Conservation (phyloP, 345 rosid species). For the Leavenworthia alabamica region DNA sequence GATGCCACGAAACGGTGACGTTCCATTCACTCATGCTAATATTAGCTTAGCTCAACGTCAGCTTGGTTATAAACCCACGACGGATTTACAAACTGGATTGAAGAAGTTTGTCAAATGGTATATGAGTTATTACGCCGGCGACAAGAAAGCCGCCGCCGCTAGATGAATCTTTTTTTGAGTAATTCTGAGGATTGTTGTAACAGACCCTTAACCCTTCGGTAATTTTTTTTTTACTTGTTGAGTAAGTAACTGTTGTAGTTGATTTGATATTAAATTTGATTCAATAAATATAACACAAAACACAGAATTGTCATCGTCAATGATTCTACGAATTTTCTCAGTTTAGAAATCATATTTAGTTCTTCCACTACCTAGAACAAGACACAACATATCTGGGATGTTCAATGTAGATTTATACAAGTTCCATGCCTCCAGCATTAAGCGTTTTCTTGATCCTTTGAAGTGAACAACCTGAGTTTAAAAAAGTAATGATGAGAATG, state of each 20-base stretch:
- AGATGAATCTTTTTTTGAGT: conserved; percentile 20
- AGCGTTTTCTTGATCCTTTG: conserved; percentile 91
- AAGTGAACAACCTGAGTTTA: conserved; percentile 72
- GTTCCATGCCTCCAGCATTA: conserved; percentile 97
- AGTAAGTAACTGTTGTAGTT: background rate
- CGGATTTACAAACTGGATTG: conserved; percentile 77
- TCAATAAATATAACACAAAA: background rate
- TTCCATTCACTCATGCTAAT: conserved; percentile 86
- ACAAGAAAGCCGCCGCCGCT: conserved; percentile 54
- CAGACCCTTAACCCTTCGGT: background rate
- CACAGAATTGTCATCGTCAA: background rate
- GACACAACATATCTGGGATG: conserved; percentile 75
- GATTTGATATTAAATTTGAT: background rate
- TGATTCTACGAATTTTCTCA: background rate
- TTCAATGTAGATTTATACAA: conserved; percentile 43
- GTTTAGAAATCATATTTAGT: conserved; percentile 77
- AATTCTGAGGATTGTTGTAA: background rate
- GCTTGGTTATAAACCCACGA: conserved; percentile 79
- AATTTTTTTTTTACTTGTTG: background rate
- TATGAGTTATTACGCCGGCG: conserved; percentile 54
- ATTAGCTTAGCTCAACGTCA: conserved; percentile 73
- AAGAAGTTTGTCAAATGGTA: conserved; percentile 96
- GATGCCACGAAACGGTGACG: conserved; percentile 92
- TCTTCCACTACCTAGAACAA: conserved; percentile 77
- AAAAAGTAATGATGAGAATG: background rate